Evolutionary conservation across 2,329 filamentous ascomycete genomes (phyloP).

Genomic region (Calonectria naviculata): DNA sequence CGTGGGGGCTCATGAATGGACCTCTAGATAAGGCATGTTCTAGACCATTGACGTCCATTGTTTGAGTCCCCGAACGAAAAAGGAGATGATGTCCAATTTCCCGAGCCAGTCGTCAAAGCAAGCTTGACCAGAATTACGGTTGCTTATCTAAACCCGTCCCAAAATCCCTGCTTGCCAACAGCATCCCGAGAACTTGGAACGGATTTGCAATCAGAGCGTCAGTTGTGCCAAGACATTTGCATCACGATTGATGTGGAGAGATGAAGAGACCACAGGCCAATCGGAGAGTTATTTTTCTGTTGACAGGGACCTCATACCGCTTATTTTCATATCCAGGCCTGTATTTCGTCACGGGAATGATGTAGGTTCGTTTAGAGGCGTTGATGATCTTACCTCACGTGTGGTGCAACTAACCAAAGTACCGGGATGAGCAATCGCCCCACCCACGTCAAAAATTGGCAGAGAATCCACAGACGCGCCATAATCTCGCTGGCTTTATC

Average conservation of each 20-base stretch:
- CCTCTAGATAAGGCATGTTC: not conserved
- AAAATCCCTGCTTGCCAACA: not conserved
- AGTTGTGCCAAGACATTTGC: not conserved
- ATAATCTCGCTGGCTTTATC: not conserved
- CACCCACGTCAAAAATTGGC: constrained; percentile 1
- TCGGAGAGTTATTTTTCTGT: too few species aligned
- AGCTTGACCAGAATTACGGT: not conserved
- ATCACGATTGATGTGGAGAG: not conserved
- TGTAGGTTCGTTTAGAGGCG: too few species aligned
- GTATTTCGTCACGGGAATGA: too few species aligned
- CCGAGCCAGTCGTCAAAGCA: not conserved
- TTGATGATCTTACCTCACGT: not conserved
- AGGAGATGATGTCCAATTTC: not conserved
- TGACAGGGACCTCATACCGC: too few species aligned
- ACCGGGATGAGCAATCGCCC: not conserved
- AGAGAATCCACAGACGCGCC: not conserved
- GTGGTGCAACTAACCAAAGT: not conserved
- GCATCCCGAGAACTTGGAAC: not conserved
- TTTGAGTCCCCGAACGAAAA: not conserved
- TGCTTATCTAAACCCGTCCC: not conserved
- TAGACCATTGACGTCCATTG: not conserved
- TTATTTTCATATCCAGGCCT: too few species aligned
- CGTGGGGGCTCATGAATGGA: not conserved
- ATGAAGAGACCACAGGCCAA: too few species aligned
- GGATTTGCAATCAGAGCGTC: not conserved